Base-by-base conservation (phyloP, 371 early-diverging fungal genomes). In the Zopfochytrium polystomum region DNA sequence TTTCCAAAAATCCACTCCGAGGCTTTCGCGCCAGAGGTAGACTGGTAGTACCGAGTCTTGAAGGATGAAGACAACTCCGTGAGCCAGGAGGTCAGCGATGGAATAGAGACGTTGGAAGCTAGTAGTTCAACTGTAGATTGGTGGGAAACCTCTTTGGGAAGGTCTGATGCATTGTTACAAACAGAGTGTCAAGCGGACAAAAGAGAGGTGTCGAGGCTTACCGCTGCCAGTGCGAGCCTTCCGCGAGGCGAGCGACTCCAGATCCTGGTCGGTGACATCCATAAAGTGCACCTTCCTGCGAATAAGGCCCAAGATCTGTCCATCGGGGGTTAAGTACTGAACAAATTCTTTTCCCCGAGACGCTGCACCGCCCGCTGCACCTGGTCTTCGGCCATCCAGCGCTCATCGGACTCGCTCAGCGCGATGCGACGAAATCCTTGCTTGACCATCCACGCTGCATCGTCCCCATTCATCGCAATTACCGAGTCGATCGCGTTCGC, bases 31-130 rank as follows among this genome's bases (percentile, higher is more conserved):
- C 80, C 80, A 2, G 68, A 54, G 18, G 11, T 38, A 26, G 50
- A 48, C 44, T 60, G 62, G 79, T 91, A 96, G 75, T 95, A 95
- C 18, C 97, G 85, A 60, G 84, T 97, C 54, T 84, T 78, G 85
- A 95, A 95, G 11, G 38, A 38, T 11, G 38, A 11, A 7, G 90
- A 87, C 58, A 95, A 90, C 29, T 74, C 76, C 9, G 73, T 78
- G 60, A 96, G 69, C 31, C 80, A 79, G 3, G 72, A 62, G 55
- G 82, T 73, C 84, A 93, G 89, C 55, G 68, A 62, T 31, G 78
- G 66, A 2, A 83, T 81, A 23, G 80, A 81, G 56, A 96, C 75
- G 49, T 78, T 67, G 7, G 63, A 75, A 53, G 85, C 74, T 7
- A 88, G 80, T 11, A 73, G 74, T 1, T 62, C 43, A 2, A 87